Base-by-base conservation (phyloP, 176 grass and related monocot species). In the Raddia distichophylla region DNA sequence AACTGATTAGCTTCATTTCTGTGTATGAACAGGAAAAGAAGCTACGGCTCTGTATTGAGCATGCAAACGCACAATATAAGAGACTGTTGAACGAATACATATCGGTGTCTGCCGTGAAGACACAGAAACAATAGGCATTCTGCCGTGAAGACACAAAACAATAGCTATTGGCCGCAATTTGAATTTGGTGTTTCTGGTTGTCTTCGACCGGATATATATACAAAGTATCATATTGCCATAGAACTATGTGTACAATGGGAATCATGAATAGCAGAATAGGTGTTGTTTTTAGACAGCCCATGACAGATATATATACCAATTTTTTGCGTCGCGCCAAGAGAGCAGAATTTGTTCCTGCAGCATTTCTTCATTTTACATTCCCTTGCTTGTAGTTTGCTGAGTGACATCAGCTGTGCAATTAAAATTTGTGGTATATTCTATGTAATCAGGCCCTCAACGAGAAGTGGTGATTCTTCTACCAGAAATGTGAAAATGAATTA, bases 21-120 rank as follows among this genome's bases (percentile, higher is more conserved):
- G 15, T 72, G n/a, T 43, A 5, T 35, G 10, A 27, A 14, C 90
- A 92, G 86, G 78, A 67, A 52, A 47, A 86, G 3, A 70, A 75
- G 3, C 22, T 88, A 5, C 58, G 48, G 47, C 22, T 48, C 5
- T 42, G 83, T 60, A 42, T 92, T 1, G 61, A 83, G 71, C 63
- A 60, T 50, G 74, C 76, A 19, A 40, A 86, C 62, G 47, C 66
- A 18, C 74, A 59, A 0, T 82, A 69, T 47, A 69, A 71, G 59
- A 51, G 40, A 8, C 37, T 80, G 3, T 44, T 83, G 27, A 47
- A 80, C 15, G 79, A 92, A 19, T 85, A 65, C 65, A 47, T 73
- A 15, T 85, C 82, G 13, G 43, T 70, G 32, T 22, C 64, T 7
- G 13, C 72, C 10, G 27, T 16, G n/a, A 64, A 10, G 56, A 42